A percentile compares a stretch with the other conserved stretches of the same genome.
phyloP scores from a whole-genome alignment of 2,329 filamentous ascomycete species.

The Penicillium sp. region DNA sequence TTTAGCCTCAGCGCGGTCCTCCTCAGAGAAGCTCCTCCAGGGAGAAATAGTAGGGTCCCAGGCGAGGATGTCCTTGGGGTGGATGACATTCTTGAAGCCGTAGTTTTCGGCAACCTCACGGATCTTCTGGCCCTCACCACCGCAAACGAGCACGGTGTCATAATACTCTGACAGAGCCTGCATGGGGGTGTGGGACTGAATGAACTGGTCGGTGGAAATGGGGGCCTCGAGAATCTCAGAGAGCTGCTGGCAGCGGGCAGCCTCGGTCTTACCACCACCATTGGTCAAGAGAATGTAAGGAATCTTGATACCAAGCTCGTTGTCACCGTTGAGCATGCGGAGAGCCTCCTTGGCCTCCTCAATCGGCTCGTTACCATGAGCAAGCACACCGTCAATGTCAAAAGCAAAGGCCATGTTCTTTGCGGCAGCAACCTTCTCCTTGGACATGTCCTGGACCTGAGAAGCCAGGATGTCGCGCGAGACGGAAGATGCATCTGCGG shows the following conservation, averaged over 20 bases:
- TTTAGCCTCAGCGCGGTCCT: constrained; percentile 69
- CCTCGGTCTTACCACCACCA: constrained; percentile 73
- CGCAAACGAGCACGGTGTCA: constrained; percentile 74
- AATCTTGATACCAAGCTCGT: constrained; percentile 80
- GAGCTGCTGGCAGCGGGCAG: constrained; percentile 68
- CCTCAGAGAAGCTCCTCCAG: constrained; percentile 69
- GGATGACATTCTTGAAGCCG: constrained; percentile 74
- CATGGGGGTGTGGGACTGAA: constrained; percentile 79
- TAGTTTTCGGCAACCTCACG: constrained; percentile 74
- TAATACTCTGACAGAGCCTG: constrained; percentile 77
- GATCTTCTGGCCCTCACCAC: constrained; percentile 76
- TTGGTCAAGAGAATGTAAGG: constrained; percentile 76
- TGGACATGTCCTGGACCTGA: constrained; percentile 70
- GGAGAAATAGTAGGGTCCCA: constrained; percentile 72
- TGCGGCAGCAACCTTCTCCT: constrained; percentile 68
- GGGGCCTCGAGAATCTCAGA: constrained; percentile 68
- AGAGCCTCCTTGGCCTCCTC: constrained; percentile 69
- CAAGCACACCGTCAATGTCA: constrained; percentile 70
- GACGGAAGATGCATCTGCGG: constrained; percentile 55
- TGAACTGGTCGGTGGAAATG: constrained; percentile 74
- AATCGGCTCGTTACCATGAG: constrained; percentile 73
- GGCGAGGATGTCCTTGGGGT: constrained; percentile 74
- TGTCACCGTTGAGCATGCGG: constrained; percentile 75
- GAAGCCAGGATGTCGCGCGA: constrained; percentile 70
- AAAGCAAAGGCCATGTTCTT: constrained; percentile 86